A percentile compares a stretch with the other conserved stretches of the same genome.
These are phyloP conservation scores for Psilocybe subaeruginosa DNA, from an alignment of 768 basidiomycete genomes.

Conservation along the genomic window DNA sequence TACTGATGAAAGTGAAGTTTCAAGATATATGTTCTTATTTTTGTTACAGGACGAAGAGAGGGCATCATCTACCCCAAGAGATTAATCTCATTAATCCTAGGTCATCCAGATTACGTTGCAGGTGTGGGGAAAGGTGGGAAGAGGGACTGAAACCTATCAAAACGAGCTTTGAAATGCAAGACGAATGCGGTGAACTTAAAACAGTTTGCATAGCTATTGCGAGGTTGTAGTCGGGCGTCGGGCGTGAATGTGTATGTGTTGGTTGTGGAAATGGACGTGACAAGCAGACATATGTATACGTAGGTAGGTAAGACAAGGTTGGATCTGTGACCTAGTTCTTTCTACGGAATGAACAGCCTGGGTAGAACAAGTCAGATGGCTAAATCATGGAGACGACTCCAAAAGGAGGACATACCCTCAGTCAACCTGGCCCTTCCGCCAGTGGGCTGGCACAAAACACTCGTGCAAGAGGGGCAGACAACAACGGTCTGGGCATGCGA, in stretches of 20 bases:
- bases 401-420: constrained; percentile 69
- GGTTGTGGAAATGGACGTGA: constrained; percentile 7
- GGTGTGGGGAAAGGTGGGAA: constrained; percentile 1
- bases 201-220: constrained; percentile 15
- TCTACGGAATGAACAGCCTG: constrained; percentile 97
- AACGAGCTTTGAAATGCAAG: constrained; percentile 8
- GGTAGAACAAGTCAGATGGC: constrained; percentile 1
- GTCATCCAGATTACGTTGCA: constrained; percentile 13
- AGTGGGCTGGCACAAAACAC: constrained; percentile 96
- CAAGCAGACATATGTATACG: constrained; percentile 19
- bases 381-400: constrained; percentile 5
- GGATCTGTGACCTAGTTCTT: constrained; percentile 64
- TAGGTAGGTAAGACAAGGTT: constrained; percentile 22
- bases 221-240: constrained; percentile 13
- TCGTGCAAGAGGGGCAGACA: constrained; percentile 89
- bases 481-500: constrained; percentile 99
- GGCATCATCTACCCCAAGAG: constrained; percentile 13
- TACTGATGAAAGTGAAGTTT: too few species aligned
- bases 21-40: not conserved
- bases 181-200: constrained; percentile 7
- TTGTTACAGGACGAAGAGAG: constrained; percentile 7
- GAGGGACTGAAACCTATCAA: not conserved
- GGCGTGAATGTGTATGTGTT: constrained; percentile 15
- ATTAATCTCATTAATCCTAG: constrained; percentile 7
- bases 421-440: constrained; percentile 98